phyloP scores from a whole-genome alignment of 129 eudicot genomes.

The Helichrysum umbraculigerum region DNA sequence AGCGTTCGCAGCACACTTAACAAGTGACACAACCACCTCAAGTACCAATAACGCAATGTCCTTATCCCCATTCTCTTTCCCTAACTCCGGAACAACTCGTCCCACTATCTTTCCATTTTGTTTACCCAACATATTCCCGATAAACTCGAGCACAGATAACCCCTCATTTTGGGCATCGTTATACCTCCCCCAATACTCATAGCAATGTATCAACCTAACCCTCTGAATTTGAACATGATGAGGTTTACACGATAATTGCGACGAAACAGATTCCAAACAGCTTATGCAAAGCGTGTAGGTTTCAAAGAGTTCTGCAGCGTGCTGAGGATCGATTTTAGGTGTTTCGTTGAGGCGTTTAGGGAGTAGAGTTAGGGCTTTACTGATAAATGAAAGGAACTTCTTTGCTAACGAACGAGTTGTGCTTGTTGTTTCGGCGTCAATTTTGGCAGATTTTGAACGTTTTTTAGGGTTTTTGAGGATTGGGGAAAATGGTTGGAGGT shows the following conservation, averaged over 20 bases:
- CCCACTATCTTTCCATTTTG: constrained; percentile 21
- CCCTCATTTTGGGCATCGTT: constrained; percentile 57
- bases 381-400: constrained; percentile 56
- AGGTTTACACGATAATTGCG: constrained; percentile 58
- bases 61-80: constrained; percentile 41
- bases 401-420: constrained; percentile 63
- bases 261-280: constrained; percentile 49
- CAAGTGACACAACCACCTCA: constrained; percentile 60
- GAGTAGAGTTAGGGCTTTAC: constrained; percentile 49
- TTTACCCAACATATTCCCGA: constrained; percentile 32
- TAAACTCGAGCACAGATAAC: constrained; percentile 41
- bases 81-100: constrained; percentile 45
- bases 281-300: constrained; percentile 55
- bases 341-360: constrained; percentile 73
- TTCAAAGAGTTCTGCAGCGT: constrained; percentile 43
- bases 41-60: constrained; percentile 52
- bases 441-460: constrained; percentile 28
- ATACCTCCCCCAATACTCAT: constrained; percentile 56
- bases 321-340: constrained; percentile 41
- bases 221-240: constrained; percentile 58
- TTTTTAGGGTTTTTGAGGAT: constrained; percentile 38
- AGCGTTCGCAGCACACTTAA: constrained; percentile 55
- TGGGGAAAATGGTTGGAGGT: constrained; percentile 57
- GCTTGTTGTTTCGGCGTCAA: constrained; percentile 22
- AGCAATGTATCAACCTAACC: constrained; percentile 57